phyloP scores from a whole-genome alignment of 2,329 filamentous ascomycete genomes.

The Diaporthe amygdali region DNA sequence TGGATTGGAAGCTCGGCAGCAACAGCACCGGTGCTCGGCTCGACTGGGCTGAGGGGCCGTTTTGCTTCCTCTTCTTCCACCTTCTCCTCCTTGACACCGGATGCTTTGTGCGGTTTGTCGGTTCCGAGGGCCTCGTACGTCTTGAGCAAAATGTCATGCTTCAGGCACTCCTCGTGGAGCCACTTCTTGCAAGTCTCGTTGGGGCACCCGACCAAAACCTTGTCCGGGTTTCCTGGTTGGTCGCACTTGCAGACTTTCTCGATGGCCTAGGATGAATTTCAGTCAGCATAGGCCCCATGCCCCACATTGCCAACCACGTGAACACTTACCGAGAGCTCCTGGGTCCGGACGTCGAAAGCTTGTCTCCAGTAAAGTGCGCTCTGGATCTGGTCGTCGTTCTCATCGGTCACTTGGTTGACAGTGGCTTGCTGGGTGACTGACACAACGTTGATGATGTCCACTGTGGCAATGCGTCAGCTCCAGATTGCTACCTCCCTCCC shows the following conservation, averaged over 20 bases:
- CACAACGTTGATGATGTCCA: conserved; percentile 78
- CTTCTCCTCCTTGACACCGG: conserved; percentile 44
- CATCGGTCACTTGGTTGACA: conserved; percentile 73
- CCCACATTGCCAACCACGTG: background rate
- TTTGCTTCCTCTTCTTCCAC: conserved; percentile 42
- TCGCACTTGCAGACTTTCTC: conserved; percentile 63
- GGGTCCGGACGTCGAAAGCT: conserved; percentile 61
- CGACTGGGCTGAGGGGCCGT: conserved; percentile 57
- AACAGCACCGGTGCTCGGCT: conserved; percentile 52
- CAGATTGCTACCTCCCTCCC: conserved; percentile 29
- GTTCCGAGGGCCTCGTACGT: conserved; percentile 56
- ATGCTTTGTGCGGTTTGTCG: conserved; percentile 52
- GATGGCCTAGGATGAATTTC: conserved; percentile 47
- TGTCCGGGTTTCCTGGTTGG: conserved; percentile 66
- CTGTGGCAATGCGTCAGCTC: conserved; percentile 36
- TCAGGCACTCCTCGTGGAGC: conserved; percentile 69
- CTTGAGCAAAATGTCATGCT: conserved; percentile 56
- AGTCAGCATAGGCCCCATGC: background rate
- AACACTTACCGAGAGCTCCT: conserved; percentile 61
- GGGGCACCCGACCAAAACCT: conserved; percentile 62
- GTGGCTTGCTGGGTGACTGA: conserved; percentile 67
- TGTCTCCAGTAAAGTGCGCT: conserved; percentile 69
- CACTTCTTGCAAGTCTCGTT: conserved; percentile 60
- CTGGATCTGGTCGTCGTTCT: conserved; percentile 68
- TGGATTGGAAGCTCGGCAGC: conserved; percentile 57